Evolutionary conservation across 1,139 yeast species (phyloP).

Genomic region (Saccharomyces hybrid): DNA sequence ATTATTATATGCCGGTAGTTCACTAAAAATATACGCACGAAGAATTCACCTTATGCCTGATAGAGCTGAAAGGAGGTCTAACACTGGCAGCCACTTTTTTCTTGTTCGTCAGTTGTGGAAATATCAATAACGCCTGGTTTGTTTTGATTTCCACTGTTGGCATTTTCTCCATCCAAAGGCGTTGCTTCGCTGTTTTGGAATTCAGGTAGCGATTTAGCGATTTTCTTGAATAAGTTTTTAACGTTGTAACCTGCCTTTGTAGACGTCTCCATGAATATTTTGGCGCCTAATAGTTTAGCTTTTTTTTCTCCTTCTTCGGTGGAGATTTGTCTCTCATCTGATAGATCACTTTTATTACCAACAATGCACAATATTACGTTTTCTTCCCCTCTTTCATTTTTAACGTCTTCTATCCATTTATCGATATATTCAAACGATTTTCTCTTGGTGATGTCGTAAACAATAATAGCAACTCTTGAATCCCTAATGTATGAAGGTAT

Average conservation of each 20-base stretch:
- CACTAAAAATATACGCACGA: neutral
- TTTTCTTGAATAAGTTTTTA: slow-evolving; percentile 76
- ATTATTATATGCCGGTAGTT: neutral
- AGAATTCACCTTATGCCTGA: neutral
- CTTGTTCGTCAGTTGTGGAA: slow-evolving; percentile 25
- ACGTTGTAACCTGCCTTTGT: slow-evolving; percentile 94
- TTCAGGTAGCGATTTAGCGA: slow-evolving; percentile 87
- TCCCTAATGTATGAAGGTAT: slow-evolving; percentile 94
- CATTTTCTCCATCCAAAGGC: slow-evolving; percentile 35
- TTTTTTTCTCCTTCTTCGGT: slow-evolving; percentile 72
- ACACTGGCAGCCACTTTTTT: slow-evolving; percentile 28
- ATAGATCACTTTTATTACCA: slow-evolving; percentile 73
- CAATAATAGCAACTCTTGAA: slow-evolving; percentile 93
- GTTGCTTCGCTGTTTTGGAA: slow-evolving; percentile 44
- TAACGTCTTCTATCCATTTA: slow-evolving; percentile 83
- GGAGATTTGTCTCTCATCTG: slow-evolving; percentile 66
- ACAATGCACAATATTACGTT: slow-evolving; percentile 65
- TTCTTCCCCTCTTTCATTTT: slow-evolving; percentile 60
- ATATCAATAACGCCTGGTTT: slow-evolving; percentile 31
- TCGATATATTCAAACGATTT: slow-evolving; percentile 68
- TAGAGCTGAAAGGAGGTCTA: slow-evolving; percentile 6
- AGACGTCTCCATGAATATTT: slow-evolving; percentile 82
- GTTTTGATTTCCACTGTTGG: slow-evolving; percentile 9
- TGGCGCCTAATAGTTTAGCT: slow-evolving; percentile 70
- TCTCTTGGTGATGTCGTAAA: slow-evolving; percentile 84